Conservation (phyloP, 495 filamentous ascomycete species). For the Penicillium lagena region DNA sequence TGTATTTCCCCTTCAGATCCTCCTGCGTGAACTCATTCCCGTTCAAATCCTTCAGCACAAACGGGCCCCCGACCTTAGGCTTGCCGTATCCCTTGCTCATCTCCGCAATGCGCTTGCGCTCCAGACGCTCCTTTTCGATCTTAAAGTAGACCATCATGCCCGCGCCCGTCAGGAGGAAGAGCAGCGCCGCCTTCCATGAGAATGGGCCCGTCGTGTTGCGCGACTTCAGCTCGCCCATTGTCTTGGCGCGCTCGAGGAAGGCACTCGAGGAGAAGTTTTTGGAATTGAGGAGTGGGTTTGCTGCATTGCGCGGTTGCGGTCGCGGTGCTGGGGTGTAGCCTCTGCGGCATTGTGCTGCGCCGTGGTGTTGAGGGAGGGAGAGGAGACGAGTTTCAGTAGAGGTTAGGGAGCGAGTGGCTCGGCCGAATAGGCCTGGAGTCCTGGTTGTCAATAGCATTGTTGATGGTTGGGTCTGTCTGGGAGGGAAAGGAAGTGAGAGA, state of each 20-base stretch:
- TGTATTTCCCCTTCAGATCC: conserved; percentile 81
- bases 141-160: conserved; percentile 86
- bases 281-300: background rate
- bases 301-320: conserved; percentile 13
- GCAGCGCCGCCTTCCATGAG: conserved; percentile 77
- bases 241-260: conserved; percentile 20
- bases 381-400: conserved; percentile 17
- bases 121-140: conserved; percentile 80
- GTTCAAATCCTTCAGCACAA: conserved; percentile 74
- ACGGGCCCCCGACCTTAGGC: conserved; percentile 87
- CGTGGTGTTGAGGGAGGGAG: conserved; percentile 13
- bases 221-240: conserved; percentile 38
- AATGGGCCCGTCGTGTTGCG: conserved; percentile 58
- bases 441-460: no score
- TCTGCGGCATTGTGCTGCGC: conserved; percentile 13
- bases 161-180: conserved; percentile 74
- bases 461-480: no score
- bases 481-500: no score
- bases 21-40: conserved; percentile 68
- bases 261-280: conserved; percentile 29
- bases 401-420: conserved; percentile 14
- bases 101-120: conserved; percentile 78
- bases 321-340: conserved; percentile 21
- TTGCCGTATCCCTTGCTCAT: conserved; percentile 85
- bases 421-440: conserved; percentile 19